These are phyloP conservation scores for Puccinia hordei DNA, from an alignment of 1,284 basidiomycete genomes.

Conservation along the genomic window DNA sequence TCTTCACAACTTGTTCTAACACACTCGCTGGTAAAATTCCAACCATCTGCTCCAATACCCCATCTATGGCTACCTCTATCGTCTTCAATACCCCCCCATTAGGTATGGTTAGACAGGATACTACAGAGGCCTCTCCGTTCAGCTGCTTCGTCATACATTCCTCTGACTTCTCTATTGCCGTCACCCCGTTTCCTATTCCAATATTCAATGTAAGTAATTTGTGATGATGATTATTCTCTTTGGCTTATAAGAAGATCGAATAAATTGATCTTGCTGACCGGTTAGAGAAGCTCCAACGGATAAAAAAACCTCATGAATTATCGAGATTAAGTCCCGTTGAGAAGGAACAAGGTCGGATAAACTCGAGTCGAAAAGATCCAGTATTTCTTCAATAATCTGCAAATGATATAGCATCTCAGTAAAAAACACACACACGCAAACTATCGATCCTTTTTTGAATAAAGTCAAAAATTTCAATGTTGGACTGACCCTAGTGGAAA, in stretches of 20 bases:
- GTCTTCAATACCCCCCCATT: background rate
- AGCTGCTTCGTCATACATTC: background rate
- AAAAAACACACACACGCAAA: too few species aligned
- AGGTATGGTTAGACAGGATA: background rate
- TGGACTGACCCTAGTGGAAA: background rate
- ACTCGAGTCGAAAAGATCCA: background rate
- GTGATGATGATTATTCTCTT: background rate
- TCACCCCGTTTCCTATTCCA: slow-evolving; percentile 24
- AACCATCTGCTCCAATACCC: slow-evolving; percentile 1
- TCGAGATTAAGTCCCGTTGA: background rate
- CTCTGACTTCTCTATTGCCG: background rate
- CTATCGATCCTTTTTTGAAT: too few species aligned
- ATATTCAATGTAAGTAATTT: too few species aligned
- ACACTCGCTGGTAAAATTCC: background rate
- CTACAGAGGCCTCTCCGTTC: background rate
- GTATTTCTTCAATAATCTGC: slow-evolving; percentile 5
- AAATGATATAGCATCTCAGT: too few species aligned
- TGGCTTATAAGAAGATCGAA: background rate
- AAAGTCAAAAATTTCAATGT: background rate
- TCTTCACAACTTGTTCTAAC: background rate
- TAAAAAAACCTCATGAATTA: background rate
- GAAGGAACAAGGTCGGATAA: background rate
- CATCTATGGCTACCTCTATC: background rate
- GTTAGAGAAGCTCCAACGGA: slow-evolving; percentile 1
- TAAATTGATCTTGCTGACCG: background rate